Evolutionary conservation across 805 yeast genomes (phyloP), one percentile per base, ranked within the genome.

Genomic region (Candida takata): DNA sequence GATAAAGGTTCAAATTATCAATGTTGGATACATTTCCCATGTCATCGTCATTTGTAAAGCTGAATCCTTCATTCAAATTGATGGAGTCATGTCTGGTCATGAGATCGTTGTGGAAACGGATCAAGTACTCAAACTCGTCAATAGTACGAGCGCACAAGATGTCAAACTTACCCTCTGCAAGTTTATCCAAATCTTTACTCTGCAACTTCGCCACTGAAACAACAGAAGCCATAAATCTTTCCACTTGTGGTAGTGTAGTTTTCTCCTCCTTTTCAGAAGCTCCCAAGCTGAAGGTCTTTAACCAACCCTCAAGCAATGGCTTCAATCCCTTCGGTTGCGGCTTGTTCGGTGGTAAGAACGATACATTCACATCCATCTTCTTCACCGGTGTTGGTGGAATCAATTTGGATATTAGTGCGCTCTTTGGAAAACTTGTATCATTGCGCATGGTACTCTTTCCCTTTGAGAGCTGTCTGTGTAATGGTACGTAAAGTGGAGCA

Each of bases 301-400:
- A n/a, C 52, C 51, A 45, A 15, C 36, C 40, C 27, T 52, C 54
- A 16, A 48, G 33, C 28, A 48, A 27, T 5, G 54, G 40, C 27
- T 37, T 37, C 9, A 48, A 33, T 8, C 55, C 55, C 29, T 39
- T 47, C 17, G 52, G 46, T 25, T 44, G 42, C 19, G 41, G 34
- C 14, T 36, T 53, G 4, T 56, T 46, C 6, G 52, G 33, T 6
- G 53, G 51, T 4, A 58, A 49, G 4, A 62, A 42, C 8, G 54
- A 54, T 12, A 64, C 45, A 5, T 58, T 54, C 27, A 66, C 43
- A 24, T 73, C 79, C 69, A 77, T 69, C 43, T 73, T 77, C 51
- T 72, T 79, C 8, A 74, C 76, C 0, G 85, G 88, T 1, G 87
- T 79, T 4, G 79, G 74, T 3, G 88, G 86, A 6, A 75, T 57